These are phyloP conservation scores for Boletus edulis DNA, from an alignment of 768 basidiomycete genomes.

Conservation along the genomic window DNA sequence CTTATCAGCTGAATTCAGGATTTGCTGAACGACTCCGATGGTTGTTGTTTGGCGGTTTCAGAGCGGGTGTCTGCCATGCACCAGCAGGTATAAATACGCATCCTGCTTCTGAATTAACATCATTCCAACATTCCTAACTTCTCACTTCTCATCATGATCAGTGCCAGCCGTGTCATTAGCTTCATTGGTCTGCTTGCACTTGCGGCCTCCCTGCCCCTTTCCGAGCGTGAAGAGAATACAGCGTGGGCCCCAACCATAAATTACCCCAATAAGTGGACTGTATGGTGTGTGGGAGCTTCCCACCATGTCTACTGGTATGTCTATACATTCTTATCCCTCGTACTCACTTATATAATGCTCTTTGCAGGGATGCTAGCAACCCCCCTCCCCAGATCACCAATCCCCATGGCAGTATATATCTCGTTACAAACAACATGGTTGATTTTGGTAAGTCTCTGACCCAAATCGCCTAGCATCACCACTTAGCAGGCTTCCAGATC, in stretches of 20 bases:
- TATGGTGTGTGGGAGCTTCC: not conserved
- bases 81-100: conserved; percentile 3
- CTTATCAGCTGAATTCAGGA: too few species aligned
- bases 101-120: not conserved
- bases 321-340: not conserved
- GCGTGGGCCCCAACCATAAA: conserved; percentile 25
- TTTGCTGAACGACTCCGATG: too few species aligned
- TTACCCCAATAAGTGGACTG: too few species aligned
- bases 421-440: conserved; percentile 18
- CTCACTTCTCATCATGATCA: not conserved
- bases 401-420: conserved; percentile 29
- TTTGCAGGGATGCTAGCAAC: conserved; percentile 29
- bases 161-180: not conserved
- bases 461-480: not conserved
- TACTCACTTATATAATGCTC: not conserved
- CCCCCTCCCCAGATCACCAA: conserved; percentile 34
- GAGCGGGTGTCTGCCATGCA: not conserved
- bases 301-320: conserved; percentile 29
- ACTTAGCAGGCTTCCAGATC: conserved; percentile 16
- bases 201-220: conserved; percentile 8
- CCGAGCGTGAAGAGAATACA: not conserved
- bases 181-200: conserved; percentile 6
- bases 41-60: too few species aligned
- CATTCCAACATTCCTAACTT: too few species aligned
- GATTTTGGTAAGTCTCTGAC: conserved; percentile 15